These are phyloP conservation scores for Fomitopsis schrenkii DNA, from an alignment of 1,284 basidiomycete species.

Conservation along the genomic window DNA sequence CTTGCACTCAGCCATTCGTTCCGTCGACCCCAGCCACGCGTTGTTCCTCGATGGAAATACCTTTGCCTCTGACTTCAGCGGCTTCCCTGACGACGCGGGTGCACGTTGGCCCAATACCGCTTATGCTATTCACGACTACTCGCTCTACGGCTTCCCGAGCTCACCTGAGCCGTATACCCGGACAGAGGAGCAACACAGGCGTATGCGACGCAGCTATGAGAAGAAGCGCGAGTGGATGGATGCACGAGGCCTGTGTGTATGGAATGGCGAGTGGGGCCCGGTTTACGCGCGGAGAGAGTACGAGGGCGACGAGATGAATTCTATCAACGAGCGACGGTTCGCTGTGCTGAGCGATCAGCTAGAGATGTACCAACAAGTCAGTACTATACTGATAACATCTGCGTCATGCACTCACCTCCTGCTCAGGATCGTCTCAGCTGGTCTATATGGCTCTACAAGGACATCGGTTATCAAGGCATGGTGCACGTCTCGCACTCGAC, in stretches of 20 bases:
- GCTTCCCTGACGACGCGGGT: constrained; percentile 47
- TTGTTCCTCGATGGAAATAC: constrained; percentile 75
- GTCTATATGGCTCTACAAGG: constrained; percentile 87
- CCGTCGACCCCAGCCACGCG: constrained; percentile 61
- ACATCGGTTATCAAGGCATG: constrained; percentile 85
- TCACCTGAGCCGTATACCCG: constrained; percentile 47
- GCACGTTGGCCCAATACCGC: constrained; percentile 55
- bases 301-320: constrained; percentile 56
- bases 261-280: constrained; percentile 78
- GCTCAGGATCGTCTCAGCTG: constrained; percentile 65
- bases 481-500: constrained; percentile 64
- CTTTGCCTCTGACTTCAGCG: constrained; percentile 70
- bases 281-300: constrained; percentile 60
- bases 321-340: constrained; percentile 64
- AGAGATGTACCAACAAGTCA: constrained; percentile 62
- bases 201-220: constrained; percentile 53
- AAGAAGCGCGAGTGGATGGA: constrained; percentile 72
- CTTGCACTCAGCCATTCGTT: constrained; percentile 57
- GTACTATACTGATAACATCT: not conserved
- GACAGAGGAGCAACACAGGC: constrained; percentile 45
- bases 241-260: constrained; percentile 59
- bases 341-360: constrained; percentile 68
- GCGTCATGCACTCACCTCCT: not conserved
- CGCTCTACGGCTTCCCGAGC: constrained; percentile 65
- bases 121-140: constrained; percentile 80